Evolutionary conservation across 2,329 filamentous ascomycete genomes (phyloP), one percentile per base, ranked within the genome.

Genomic region (Diaporthe sp.): DNA sequence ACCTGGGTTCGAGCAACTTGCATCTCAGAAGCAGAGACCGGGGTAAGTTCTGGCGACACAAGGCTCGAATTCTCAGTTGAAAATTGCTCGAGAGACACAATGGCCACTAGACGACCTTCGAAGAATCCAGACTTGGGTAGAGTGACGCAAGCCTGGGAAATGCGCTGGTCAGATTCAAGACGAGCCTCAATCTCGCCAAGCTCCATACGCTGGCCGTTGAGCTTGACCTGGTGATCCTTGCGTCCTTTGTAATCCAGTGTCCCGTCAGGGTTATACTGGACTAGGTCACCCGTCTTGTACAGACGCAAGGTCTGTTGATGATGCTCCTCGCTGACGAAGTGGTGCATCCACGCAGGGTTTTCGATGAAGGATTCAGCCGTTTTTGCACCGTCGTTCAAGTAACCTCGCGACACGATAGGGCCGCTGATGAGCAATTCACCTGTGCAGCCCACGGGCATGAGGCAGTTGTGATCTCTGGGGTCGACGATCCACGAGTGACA

Each of bases 141-240:
- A 44, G 60, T 44, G n/a, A 62, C 60, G 3, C 28, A 1, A 8
- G 60, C 60, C n/a, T 62, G 60, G 60, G 3, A 4, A 31, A 44
- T 62, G n/a, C 39, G 15, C 25, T 28, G 60, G n/a, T 62, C 34
- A 82, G 80, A 62, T 44, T 83, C 82, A 4, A 79, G 82, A 4
- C 79, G 80, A 19, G 81, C 79, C 19, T 79, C 78, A 28, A 78
- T 71, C 28, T 76, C 77, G 12, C 72, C 77, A 0, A 88, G 82
- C 81, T 88, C 91, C 73, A 90, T 83, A 70, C 89, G 81, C 73
- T 86, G 90, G 61, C 91, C 91, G n/a, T 85, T 84, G n/a, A 91
- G 81, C 78, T 91, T 92, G 51, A 91, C 84, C 79, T 91, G 89
- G 0, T 83, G 84, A 78, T 91, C 89, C 77, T 88, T 89, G 44